Conservation (phyloP, 345 rosid species). For the Arabis hirsuta region DNA sequence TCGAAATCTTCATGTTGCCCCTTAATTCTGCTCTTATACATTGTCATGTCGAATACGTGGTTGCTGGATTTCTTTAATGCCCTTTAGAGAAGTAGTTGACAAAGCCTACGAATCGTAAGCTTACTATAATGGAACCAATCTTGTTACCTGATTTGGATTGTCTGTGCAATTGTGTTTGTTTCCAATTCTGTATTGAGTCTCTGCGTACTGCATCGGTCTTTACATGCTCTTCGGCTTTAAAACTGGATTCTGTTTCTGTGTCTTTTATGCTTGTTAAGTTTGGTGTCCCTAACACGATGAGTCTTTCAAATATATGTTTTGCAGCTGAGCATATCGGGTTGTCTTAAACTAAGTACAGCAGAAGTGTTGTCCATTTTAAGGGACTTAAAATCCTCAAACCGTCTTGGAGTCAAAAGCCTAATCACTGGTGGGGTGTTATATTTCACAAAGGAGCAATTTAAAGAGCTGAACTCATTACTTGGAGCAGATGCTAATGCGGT, state of each 20-base stretch:
- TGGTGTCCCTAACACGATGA: background rate
- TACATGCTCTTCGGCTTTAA: slow-evolving; percentile 1
- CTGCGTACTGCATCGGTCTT: background rate
- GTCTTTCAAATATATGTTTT: background rate
- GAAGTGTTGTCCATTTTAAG: slow-evolving; percentile 35
- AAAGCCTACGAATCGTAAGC: background rate
- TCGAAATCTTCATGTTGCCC: background rate
- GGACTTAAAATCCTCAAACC: slow-evolving; percentile 34
- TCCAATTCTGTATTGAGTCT: background rate
- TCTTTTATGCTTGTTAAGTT: background rate
- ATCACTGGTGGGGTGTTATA: slow-evolving; percentile 41
- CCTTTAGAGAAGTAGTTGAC: background rate
- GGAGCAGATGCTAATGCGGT: slow-evolving; percentile 31
- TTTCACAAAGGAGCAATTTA: slow-evolving; percentile 39
- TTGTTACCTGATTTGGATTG: background rate
- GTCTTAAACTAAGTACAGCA: slow-evolving; percentile 40
- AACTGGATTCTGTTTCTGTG: background rate
- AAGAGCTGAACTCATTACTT: slow-evolving; percentile 38
- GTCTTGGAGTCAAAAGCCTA: slow-evolving; percentile 22
- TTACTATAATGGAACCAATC: background rate
- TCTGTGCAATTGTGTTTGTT: background rate
- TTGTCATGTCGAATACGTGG: background rate
- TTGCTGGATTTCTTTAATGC: background rate
- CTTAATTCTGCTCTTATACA: background rate
- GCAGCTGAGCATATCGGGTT: slow-evolving; percentile 43